phyloP scores from a whole-genome alignment of 2,329 filamentous ascomycete genomes.

The Botryosphaeria agaves region DNA sequence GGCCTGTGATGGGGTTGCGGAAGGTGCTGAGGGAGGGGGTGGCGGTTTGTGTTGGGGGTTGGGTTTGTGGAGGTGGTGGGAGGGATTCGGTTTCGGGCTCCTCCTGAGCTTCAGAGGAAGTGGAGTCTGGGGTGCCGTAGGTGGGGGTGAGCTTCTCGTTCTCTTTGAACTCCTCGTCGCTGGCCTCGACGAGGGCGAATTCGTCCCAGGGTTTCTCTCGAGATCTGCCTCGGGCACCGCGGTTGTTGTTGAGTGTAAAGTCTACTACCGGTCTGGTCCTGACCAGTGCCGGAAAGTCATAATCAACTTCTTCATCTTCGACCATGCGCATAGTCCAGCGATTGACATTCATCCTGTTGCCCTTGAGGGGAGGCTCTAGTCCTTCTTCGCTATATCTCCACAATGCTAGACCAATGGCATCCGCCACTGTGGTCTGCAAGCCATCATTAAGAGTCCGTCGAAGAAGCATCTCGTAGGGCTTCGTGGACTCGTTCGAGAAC shows the following conservation, averaged over 20 bases:
- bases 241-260: constrained; percentile 65
- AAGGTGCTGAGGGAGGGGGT: constrained; percentile 18
- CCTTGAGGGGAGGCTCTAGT: constrained; percentile 45
- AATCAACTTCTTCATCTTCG: constrained; percentile 68
- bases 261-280: constrained; percentile 57
- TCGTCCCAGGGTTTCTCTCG: constrained; percentile 68
- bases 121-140: no score
- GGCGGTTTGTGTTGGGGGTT: no score
- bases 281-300: constrained; percentile 66
- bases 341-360: constrained; percentile 58
- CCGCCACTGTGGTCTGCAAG: constrained; percentile 53
- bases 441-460: constrained; percentile 52
- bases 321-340: constrained; percentile 74
- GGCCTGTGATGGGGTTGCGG: constrained; percentile 31
- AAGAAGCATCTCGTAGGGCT: constrained; percentile 55
- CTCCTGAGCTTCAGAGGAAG: constrained; percentile 32
- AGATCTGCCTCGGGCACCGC: constrained; percentile 43
- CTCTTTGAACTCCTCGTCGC: constrained; percentile 46
- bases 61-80: constrained; percentile 2
- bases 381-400: constrained; percentile 68
- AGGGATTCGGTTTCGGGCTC: constrained; percentile 1
- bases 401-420: constrained; percentile 65
- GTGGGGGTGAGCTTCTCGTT: constrained; percentile 53
- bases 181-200: constrained; percentile 62
- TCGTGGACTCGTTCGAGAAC: constrained; percentile 46